Conservation (phyloP, 129 eudicot species). For the Ambrosia trifida region DNA sequence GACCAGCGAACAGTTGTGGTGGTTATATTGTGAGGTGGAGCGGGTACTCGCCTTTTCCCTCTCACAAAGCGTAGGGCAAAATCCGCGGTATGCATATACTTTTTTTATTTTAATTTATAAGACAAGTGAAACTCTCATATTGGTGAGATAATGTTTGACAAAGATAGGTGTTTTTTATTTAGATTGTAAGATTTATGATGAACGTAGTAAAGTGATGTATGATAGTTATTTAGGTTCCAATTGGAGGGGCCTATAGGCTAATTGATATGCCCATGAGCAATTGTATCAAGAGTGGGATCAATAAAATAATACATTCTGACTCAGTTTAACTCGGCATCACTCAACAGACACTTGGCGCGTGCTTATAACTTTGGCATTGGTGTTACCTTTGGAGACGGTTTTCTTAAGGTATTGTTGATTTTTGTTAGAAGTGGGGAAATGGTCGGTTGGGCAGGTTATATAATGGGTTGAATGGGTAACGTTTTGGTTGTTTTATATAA, state of each 20-base stretch:
- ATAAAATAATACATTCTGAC: constrained; percentile 82
- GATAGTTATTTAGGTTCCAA: constrained; percentile 65
- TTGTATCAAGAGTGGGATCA: constrained; percentile 93
- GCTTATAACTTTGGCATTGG: constrained; percentile 79
- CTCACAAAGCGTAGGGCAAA: constrained; percentile 91
- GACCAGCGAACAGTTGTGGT: constrained; percentile 76
- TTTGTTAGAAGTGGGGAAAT: neutral
- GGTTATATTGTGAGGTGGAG: constrained; percentile 90
- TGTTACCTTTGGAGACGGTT: constrained; percentile 80
- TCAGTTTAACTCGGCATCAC: constrained; percentile 93
- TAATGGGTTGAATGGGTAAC: neutral
- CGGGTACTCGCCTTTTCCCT: constrained; percentile 95
- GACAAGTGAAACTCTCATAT: no score
- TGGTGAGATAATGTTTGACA: no score
- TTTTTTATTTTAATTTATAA: neutral
- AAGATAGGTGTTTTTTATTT: neutral
- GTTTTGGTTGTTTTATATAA: neutral
- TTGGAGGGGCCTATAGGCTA: constrained; percentile 92
- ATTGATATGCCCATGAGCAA: constrained; percentile 99
- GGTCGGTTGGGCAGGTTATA: neutral
- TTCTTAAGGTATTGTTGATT: constrained; percentile 59
- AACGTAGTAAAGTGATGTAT: constrained; percentile 26
- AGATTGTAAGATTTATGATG: constrained; percentile 7
- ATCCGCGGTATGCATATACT: constrained; percentile 70
- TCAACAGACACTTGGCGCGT: constrained; percentile 82